Evolutionary conservation across 2,329 filamentous ascomycete genomes (phyloP), one percentile per base, ranked within the genome.

Genomic region (Zelopaecilomyces penicillatus): DNA sequence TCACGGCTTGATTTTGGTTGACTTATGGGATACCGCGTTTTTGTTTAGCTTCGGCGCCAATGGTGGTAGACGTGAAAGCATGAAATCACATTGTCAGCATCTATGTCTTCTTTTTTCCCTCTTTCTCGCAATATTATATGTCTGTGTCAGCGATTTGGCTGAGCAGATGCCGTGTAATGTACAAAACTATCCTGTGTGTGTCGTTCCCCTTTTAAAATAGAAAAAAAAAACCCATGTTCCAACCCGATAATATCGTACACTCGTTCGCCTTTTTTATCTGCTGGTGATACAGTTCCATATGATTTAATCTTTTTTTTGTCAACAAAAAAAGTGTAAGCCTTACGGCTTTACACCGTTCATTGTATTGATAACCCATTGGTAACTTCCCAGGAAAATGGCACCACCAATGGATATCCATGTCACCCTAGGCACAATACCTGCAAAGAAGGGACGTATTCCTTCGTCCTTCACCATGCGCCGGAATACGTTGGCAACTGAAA

Each of bases 371-470:
- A 82, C 85, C 80, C 83, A 93, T 64, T 95, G 88, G 64, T 96
- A 96, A 57, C 85, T 91, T 1, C 91, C 93, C 58, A 97, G 65
- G 68, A 98, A 98, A 31, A 98, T 88, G 8, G 91, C 88, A 2
- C 93, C 93, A 3, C 93, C 93, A 45, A 87, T 84, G 54, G 87
- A 93, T 61, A 98, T 98, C 90, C 93, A 97, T 50, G 87, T 83
- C 7, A 95, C 83, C 43, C 93, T 74, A 2, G 93, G 93, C 11
- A 85, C 89, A 38, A 83, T 75, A 1, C 85, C 86, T 2, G 82
- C 78, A 56, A 90, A 88, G 64, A 90, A 88, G 0, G 82, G 82
- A 49, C 74, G 66, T 5, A 78, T 61, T 1, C 86, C 85, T 50
- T 80, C 76, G 44, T 82, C 75, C 40, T 65, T 68, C 58, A 82